Base-by-base conservation (phyloP, 805 yeast genomes). In the Saccharomycopsis selenospora region DNA sequence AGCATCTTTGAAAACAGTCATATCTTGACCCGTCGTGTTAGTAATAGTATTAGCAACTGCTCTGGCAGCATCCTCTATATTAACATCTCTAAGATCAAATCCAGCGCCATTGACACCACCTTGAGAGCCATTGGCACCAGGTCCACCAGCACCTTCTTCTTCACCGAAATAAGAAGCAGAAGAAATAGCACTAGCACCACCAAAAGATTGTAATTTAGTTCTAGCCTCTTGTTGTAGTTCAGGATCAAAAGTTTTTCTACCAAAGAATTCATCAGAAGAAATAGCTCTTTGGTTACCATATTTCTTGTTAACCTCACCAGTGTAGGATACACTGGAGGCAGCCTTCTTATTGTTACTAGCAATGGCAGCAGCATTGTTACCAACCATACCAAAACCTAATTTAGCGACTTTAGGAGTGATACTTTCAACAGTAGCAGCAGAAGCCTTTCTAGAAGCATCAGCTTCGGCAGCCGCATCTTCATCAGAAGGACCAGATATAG, bases 181-280 rank as follows among this genome's bases (percentile, higher is more conserved):
- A 1, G 98, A 91, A 56, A 93, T 93, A 4, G 95, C 78, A 42
- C 85, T 82, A 1, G 98, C 95, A 48, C 91, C 93, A 51, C 77
- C 78, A 66, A 86, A 93, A 3, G 82, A 69, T 63, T 82, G 88
- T 48, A 93, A 71, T 59, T 93, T 90, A n/a, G 76, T 61, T 55
- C 75, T 75, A 1, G 97, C 97, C 65, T 89, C 96, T 42, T 73
- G 74, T 48, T 83, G 83, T 36, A 86, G 85, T 2, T 71, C 72
- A 55, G 85, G 84, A 59, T 88, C 97, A 60, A 77, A 87, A 23
- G 80, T 69, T 40, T 90, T 91, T 60, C 95, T 81, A 17, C 96
- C 96, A 65, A 93, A 93, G 60, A 77, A 79, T 68, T 90, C 95
- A 66, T 93, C 98, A 1, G 97, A 90, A 0, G 98, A 93, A 55